phyloP scores from a whole-genome alignment of 345 rosid species.

The Brassica rapa region DNA sequence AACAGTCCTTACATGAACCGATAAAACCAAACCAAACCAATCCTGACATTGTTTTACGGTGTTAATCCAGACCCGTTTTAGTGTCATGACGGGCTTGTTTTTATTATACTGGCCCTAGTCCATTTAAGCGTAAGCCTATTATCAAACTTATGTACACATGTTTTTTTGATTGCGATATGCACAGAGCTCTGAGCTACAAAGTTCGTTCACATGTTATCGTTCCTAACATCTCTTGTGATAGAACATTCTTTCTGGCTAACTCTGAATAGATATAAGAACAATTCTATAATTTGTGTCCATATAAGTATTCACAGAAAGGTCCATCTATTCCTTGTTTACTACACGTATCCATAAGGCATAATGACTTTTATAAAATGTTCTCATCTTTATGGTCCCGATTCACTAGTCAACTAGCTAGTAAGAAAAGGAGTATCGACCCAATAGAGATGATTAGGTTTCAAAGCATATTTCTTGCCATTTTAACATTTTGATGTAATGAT shows the following conservation, averaged over 20 bases:
- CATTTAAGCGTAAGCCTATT: not conserved
- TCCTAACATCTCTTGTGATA: conserved; percentile 12
- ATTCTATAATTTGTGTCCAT: not conserved
- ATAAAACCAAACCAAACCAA: not conserved
- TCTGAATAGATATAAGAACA: conserved; percentile 3
- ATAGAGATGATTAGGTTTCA: conserved; percentile 7
- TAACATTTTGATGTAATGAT: not conserved
- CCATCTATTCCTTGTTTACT: conserved; percentile 29
- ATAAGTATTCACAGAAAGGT: conserved; percentile 14
- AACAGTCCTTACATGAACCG: not conserved
- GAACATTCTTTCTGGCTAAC: conserved; percentile 16
- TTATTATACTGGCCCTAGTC: not conserved
- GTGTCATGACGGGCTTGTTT: not conserved
- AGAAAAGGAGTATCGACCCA: conserved; percentile 5
- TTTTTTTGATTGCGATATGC: no score
- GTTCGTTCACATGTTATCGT: not conserved
- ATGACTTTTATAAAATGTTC: conserved; percentile 36
- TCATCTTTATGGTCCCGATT: conserved; percentile 32
- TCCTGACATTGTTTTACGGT: not conserved
- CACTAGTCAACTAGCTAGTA: conserved; percentile 26
- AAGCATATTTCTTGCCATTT: conserved; percentile 20
- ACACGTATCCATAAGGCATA: conserved; percentile 27
- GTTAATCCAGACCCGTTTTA: not conserved
- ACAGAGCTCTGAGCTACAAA: no score
- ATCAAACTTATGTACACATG: not conserved